Evolutionary conservation across 2,329 filamentous ascomycete species (phyloP).

Genomic region (Xylariomycetidae sp.): DNA sequence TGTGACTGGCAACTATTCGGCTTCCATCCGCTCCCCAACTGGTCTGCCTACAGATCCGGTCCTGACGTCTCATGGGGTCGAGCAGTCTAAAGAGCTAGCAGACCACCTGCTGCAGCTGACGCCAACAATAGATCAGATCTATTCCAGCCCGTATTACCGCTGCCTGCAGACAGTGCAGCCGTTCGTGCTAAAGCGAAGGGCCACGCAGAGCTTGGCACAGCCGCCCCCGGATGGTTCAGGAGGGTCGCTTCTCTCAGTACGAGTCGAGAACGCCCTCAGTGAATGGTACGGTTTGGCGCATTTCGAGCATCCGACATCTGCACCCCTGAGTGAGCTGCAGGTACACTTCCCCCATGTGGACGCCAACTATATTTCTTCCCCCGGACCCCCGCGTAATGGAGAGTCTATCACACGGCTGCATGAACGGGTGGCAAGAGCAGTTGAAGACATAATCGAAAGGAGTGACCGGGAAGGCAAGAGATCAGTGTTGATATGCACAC

Average conservation of each 20-base stretch:
- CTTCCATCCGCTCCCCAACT: conserved; percentile 73
- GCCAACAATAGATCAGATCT: conserved; percentile 70
- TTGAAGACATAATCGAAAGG: conserved; percentile 65
- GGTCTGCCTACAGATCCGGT: conserved; percentile 84
- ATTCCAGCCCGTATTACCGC: conserved; percentile 81
- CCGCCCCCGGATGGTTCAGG: conserved; percentile 10
- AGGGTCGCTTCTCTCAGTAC: conserved; percentile 34
- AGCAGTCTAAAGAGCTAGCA: conserved; percentile 76
- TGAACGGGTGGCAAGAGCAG: conserved; percentile 66
- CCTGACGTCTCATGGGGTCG: conserved; percentile 79
- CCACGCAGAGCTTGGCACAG: conserved; percentile 9
- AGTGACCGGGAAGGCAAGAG: conserved; percentile 67
- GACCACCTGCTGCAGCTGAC: conserved; percentile 56
- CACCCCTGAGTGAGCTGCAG: conserved; percentile 57
- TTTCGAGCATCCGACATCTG: conserved; percentile 80
- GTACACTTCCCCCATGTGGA: conserved; percentile 63
- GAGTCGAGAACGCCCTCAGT: conserved; percentile 56
- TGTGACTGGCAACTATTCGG: conserved; percentile 71
- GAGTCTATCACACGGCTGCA: conserved; percentile 80
- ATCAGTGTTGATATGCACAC: conserved; percentile 76
- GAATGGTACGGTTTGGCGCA: conserved; percentile 90
- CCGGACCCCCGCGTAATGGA: conserved; percentile 66
- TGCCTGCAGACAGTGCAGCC: conserved; percentile 81
- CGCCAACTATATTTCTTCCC: conserved; percentile 53
- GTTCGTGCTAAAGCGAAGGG: conserved; percentile 46